These are phyloP conservation scores for Mortierella hygrophila DNA, from an alignment of 192 early-diverging fungal genomes.

Conservation along the genomic window DNA sequence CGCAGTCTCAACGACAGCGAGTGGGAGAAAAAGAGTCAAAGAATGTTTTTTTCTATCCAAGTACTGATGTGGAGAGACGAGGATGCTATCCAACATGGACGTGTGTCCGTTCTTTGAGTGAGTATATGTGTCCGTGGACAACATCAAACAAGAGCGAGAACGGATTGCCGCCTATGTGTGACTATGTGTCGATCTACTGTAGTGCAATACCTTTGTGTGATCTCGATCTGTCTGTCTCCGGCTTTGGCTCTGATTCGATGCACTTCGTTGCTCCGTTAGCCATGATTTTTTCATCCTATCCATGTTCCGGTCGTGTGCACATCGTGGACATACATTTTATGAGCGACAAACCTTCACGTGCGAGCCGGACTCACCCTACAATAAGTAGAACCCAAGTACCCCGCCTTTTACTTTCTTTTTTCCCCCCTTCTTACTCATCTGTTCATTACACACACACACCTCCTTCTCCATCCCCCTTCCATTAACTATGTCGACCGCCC, in stretches of 20 bases:
- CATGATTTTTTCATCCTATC: too few species aligned
- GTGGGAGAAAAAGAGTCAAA: not conserved
- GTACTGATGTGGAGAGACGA: not conserved
- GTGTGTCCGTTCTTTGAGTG: not conserved
- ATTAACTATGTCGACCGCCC: slow-evolving; percentile 15
- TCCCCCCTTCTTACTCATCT: not conserved
- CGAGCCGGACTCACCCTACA: not conserved
- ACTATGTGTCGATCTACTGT: not conserved
- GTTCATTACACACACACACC: not conserved
- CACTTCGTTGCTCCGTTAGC: too few species aligned
- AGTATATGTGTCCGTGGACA: slow-evolving; percentile 5
- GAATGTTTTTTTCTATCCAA: not conserved
- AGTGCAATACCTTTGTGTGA: not conserved
- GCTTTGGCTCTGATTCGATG: slow-evolving; percentile 33
- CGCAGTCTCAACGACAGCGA: not conserved
- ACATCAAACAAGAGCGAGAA: not conserved
- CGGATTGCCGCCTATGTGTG: not conserved
- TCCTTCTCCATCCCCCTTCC: not conserved
- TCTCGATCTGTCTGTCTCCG: slow-evolving; percentile 8
- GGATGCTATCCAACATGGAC: not conserved
- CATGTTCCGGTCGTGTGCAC: not conserved
- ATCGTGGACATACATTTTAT: not conserved
- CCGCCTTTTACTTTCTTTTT: not conserved
- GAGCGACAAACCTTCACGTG: slow-evolving; percentile 12
- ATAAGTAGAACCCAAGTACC: not conserved